These are phyloP conservation scores for Phytophthora aleatoria DNA, from an alignment of 352 stramenopile genomes.

Conservation along the genomic window DNA sequence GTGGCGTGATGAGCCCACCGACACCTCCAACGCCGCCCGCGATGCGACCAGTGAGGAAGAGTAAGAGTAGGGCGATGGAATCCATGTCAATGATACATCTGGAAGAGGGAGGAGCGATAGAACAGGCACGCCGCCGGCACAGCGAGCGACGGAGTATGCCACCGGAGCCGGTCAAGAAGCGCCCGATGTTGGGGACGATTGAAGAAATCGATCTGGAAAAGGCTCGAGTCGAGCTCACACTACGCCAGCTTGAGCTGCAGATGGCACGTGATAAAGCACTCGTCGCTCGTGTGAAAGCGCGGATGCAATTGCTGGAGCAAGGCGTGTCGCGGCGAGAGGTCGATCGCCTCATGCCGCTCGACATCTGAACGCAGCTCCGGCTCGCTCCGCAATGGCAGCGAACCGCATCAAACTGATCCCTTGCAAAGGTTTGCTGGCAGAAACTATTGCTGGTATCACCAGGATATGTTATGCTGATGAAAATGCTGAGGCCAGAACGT, in stretches of 20 bases:
- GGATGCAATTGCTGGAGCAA: conserved; percentile 34
- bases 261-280: conserved; percentile 39
- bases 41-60: conserved; percentile 22
- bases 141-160: conserved; percentile 2
- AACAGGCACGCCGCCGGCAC: conserved; percentile 3
- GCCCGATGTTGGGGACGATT: conserved; percentile 17
- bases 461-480: conserved; percentile 10
- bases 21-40: conserved; percentile 27
- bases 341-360: conserved; percentile 37
- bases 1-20: conserved; percentile 12
- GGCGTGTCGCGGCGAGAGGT: conserved; percentile 33
- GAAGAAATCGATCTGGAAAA: conserved; percentile 40
- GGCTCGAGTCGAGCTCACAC: conserved; percentile 36
- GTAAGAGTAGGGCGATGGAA: conserved; percentile 25
- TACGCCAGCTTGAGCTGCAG: conserved; percentile 37
- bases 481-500: conserved; percentile 15
- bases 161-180: conserved; percentile 20
- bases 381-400: not conserved
- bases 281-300: conserved; percentile 32
- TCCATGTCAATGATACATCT: conserved; percentile 24
- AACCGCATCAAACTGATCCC: conserved; percentile 20
- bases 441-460: conserved; percentile 10
- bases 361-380: conserved; percentile 24
- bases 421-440: conserved; percentile 6
- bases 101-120: conserved; percentile 19